These are phyloP conservation scores for Gastrolobium bilobum DNA, from an alignment of 306 rosid species.

Conservation along the genomic window DNA sequence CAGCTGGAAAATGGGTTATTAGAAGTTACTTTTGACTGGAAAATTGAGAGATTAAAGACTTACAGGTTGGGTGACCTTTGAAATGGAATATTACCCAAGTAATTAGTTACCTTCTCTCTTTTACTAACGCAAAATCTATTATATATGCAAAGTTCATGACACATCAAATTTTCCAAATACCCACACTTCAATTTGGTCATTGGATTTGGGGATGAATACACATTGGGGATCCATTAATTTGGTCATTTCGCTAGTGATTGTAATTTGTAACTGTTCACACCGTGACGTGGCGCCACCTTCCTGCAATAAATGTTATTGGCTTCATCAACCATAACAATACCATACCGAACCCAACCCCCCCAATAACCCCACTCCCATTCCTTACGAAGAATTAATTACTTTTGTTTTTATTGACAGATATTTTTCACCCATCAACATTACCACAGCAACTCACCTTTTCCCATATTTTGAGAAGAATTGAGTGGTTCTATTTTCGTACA, in stretches of 20 bases:
- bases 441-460: neutral
- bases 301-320: slow-evolving; percentile 36
- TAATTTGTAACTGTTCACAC: neutral
- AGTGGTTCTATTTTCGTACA: neutral
- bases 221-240: neutral
- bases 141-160: too few species aligned
- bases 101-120: neutral
- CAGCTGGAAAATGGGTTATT: too few species aligned
- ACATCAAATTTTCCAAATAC: too few species aligned
- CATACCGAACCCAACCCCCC: neutral
- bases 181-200: too few species aligned
- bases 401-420: neutral
- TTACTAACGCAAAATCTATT: too few species aligned
- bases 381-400: neutral
- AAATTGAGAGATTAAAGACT: too few species aligned
- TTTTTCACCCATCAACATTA: neutral
- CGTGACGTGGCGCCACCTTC: slow-evolving; percentile 27
- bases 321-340: neutral
- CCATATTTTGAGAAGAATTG: neutral
- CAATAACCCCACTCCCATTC: neutral
- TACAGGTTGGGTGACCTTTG: neutral
- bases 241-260: neutral
- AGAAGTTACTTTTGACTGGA: too few species aligned
- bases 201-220: too few species aligned
- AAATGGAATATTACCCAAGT: neutral